Percentiles rank a stretch among this genome's conserved stretches.
These are phyloP conservation scores for Solanum infundibuliforme DNA, from an alignment of 257 asterid species.

Conservation along the genomic window DNA sequence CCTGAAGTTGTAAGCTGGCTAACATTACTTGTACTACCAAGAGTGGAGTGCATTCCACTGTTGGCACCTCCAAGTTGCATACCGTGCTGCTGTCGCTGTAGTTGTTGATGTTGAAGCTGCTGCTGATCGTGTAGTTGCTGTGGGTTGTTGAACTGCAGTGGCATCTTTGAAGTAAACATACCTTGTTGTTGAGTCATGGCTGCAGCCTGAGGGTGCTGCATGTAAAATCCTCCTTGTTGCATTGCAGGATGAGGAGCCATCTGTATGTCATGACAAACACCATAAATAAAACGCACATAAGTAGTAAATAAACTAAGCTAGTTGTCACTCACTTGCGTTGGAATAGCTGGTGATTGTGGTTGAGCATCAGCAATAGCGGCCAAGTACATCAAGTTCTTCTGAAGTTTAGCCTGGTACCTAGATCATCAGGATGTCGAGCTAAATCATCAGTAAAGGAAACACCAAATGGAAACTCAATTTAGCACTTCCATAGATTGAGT, in stretches of 20 bases:
- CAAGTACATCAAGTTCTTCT: constrained; percentile 87
- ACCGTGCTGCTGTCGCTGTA: constrained; percentile 28
- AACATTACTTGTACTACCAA: constrained; percentile 15
- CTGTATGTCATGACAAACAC: constrained; percentile 20
- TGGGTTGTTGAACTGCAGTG: constrained; percentile 24
- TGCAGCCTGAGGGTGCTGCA: constrained; percentile 75
- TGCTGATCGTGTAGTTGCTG: constrained; percentile 46
- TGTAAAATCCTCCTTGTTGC: constrained; percentile 71
- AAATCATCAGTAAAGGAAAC: not conserved
- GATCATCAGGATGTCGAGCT: not conserved
- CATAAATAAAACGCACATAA: not conserved
- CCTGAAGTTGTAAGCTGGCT: constrained; percentile 26
- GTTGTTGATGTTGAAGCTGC: constrained; percentile 21
- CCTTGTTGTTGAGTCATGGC: constrained; percentile 62
- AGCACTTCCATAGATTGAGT: not conserved
- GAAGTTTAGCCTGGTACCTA: constrained; percentile 90
- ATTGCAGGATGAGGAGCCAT: constrained; percentile 54
- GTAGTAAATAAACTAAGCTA: not conserved
- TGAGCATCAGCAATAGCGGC: constrained; percentile 98
- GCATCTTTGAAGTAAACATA: constrained; percentile 43
- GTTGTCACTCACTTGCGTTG: constrained; percentile 46
- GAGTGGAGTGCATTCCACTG: constrained; percentile 32
- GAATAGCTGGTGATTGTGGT: constrained; percentile 69
- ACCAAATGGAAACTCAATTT: not conserved
- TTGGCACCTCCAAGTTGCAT: constrained; percentile 37